Percentiles rank a stretch among this genome's conserved stretches.
Conservation (phyloP, 306 rosid species). For the Trifolium pratense region DNA sequence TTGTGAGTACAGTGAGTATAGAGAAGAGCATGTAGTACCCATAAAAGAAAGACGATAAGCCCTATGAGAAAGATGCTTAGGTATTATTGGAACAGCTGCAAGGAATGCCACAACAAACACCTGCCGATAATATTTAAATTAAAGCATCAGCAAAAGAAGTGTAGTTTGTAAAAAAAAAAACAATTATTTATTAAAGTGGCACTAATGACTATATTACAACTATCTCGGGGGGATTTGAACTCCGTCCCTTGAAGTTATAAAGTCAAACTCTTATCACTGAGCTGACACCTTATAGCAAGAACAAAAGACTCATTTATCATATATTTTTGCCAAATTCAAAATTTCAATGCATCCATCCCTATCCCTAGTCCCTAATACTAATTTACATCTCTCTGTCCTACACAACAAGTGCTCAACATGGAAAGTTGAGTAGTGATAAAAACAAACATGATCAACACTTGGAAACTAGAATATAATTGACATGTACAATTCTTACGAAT, state of each 20-base stretch:
- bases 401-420: neutral
- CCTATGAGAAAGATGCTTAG: conserved; percentile 75
- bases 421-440: conserved; percentile 14
- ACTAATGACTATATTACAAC: neutral
- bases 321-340: neutral
- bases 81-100: conserved; percentile 82
- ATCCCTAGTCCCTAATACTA: conserved; percentile 16
- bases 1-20: conserved; percentile 73
- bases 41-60: conserved; percentile 87
- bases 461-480: conserved; percentile 10
- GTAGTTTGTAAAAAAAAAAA: neutral
- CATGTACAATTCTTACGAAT: conserved; percentile 22
- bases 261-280: too few relatives aligned
- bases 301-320: neutral
- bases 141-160: conserved; percentile 36
- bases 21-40: conserved; percentile 86
- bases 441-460: conserved; percentile 23
- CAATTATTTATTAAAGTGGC: neutral
- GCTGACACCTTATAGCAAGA: neutral
- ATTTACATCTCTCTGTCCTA: conserved; percentile 1
- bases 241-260: neutral
- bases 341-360: neutral
- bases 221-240: neutral
- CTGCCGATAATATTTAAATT: conserved; percentile 46
- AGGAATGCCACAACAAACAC: conserved; percentile 89